A percentile compares a stretch with the other conserved stretches of the same genome.
phyloP scores from a whole-genome alignment of 306 rosid genomes.

The Abrus pulchellus region DNA sequence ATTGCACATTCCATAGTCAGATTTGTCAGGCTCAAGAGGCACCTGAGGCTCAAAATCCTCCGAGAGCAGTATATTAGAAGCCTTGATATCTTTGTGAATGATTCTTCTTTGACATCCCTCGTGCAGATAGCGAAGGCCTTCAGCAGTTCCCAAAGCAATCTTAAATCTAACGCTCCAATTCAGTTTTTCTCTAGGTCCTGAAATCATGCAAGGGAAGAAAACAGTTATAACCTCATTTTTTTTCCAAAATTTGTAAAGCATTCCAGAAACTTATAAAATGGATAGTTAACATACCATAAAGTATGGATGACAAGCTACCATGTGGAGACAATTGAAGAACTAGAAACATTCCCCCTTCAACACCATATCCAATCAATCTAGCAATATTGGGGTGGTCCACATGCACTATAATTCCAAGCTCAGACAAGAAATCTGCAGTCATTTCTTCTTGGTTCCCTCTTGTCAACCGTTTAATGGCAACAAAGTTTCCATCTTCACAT shows the following conservation, averaged over 20 bases:
- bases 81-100: constrained; percentile 95
- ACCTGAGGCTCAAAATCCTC: constrained; percentile 98
- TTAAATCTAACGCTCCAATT: constrained; percentile 80
- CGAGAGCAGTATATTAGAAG: constrained; percentile 88
- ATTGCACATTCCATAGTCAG: background rate
- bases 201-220: constrained; percentile 24
- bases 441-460: constrained; percentile 92
- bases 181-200: constrained; percentile 86
- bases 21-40: constrained; percentile 28
- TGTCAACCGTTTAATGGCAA: constrained; percentile 81
- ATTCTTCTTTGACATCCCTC: constrained; percentile 96
- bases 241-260: constrained; percentile 16
- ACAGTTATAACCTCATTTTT: background rate
- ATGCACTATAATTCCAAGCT: constrained; percentile 96
- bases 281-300: constrained; percentile 76
- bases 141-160: constrained; percentile 85
- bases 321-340: constrained; percentile 95
- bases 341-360: constrained; percentile 99
- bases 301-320: constrained; percentile 88
- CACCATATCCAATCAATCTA: constrained; percentile 91
- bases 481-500: constrained; percentile 78
- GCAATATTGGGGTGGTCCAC: constrained; percentile 97
- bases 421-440: constrained; percentile 96
- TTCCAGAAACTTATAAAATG: constrained; percentile 28
- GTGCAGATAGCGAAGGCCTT: constrained; percentile 90